Evolutionary conservation across 2,329 filamentous ascomycete species (phyloP).

Genomic region (Seiridium cupressi): DNA sequence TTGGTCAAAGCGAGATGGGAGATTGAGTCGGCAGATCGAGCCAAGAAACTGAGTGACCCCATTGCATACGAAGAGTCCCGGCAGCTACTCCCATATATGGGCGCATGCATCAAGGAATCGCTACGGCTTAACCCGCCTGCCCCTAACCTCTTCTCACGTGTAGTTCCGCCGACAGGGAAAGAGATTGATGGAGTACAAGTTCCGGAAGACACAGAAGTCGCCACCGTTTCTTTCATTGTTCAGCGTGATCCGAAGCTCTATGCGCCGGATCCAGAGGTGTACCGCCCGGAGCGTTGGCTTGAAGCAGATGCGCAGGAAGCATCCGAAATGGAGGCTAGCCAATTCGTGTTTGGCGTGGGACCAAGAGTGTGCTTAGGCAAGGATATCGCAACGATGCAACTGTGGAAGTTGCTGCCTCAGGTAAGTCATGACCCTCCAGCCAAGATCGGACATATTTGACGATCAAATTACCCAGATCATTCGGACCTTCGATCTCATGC

Average conservation of each 20-base stretch:
- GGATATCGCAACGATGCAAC: constrained; percentile 21
- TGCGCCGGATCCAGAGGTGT: constrained; percentile 27
- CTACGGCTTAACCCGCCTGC: constrained; percentile 14
- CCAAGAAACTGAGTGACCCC: constrained; percentile 9
- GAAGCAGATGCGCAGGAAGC: constrained; percentile 2
- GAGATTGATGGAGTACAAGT: constrained; percentile 8
- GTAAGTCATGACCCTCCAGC: neutral
- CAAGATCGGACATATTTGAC: neutral
- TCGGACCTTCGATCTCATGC: constrained; percentile 15
- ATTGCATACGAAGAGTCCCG: constrained; percentile 13
- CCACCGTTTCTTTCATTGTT: constrained; percentile 26
- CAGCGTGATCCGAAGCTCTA: constrained; percentile 27
- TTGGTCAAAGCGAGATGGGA: constrained; percentile 4
- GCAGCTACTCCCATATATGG: constrained; percentile 15
- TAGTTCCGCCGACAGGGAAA: constrained; percentile 10
- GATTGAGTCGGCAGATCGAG: constrained; percentile 1
- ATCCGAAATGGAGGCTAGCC: constrained; percentile 12
- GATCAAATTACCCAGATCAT: constrained; percentile 11
- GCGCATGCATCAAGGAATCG: constrained; percentile 16
- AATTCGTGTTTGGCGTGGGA: constrained; percentile 19
- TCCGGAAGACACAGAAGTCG: constrained; percentile 25
- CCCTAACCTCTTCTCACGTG: constrained; percentile 10
- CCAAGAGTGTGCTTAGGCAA: constrained; percentile 20
- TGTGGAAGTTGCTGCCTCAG: constrained; percentile 17
- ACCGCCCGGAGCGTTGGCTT: constrained; percentile 31